These are phyloP conservation scores for Pythium plurisporium DNA, from an alignment of 352 stramenopile species.

Conservation along the genomic window DNA sequence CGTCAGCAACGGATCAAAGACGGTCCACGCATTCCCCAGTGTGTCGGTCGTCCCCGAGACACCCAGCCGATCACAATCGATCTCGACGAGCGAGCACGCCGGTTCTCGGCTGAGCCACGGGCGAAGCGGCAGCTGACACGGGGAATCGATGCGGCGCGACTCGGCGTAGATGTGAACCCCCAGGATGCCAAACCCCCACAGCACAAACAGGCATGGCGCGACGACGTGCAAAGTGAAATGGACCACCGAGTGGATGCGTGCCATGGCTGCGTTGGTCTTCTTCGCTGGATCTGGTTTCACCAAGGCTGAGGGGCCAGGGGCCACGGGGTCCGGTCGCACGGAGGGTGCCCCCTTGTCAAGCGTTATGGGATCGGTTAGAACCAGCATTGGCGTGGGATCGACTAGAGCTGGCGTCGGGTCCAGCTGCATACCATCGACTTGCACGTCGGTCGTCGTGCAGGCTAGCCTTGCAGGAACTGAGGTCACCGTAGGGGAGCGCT, in stretches of 20 bases:
- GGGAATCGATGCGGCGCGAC: neutral
- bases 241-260: neutral
- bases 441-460: too few relatives aligned
- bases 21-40: neutral
- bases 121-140: neutral
- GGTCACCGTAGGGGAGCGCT: too few relatives aligned
- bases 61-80: neutral
- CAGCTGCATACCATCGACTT: too few relatives aligned
- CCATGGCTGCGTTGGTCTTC: neutral
- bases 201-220: neutral
- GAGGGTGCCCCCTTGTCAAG: too few relatives aligned
- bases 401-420: too few relatives aligned
- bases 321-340: too few relatives aligned
- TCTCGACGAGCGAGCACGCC: slow-evolving; percentile 8
- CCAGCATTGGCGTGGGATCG: too few relatives aligned
- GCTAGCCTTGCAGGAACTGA: too few relatives aligned
- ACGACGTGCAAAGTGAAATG: neutral
- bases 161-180: slow-evolving; percentile 6
- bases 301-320: too few relatives aligned
- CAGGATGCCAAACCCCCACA: neutral
- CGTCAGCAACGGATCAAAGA: neutral
- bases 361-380: too few relatives aligned
- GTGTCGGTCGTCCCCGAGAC: neutral
- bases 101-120: slow-evolving; percentile 9
- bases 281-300: too few relatives aligned